These are phyloP conservation scores for Microsporum ferrugineum DNA, from an alignment of 2,329 filamentous ascomycete genomes.

Conservation along the genomic window DNA sequence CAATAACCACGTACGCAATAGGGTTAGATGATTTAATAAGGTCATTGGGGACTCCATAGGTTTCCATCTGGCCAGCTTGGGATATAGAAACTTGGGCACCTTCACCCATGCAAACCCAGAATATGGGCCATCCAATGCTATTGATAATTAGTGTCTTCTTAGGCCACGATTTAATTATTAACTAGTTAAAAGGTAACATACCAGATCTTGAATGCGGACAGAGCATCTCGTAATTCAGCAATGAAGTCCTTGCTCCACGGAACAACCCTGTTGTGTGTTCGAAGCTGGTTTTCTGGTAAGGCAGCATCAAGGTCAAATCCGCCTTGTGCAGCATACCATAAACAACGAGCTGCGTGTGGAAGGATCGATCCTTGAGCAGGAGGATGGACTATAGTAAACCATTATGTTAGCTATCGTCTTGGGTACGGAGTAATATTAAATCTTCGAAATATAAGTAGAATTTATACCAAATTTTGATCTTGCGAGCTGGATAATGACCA, in stretches of 20 bases:
- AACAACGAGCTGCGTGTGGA: slow-evolving; percentile 6
- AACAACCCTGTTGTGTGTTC: slow-evolving; percentile 46
- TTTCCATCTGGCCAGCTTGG: slow-evolving; percentile 47
- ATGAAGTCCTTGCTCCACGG: slow-evolving; percentile 12
- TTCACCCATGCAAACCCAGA: not conserved
- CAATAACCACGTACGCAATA: slow-evolving; percentile 47
- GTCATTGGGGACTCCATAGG: slow-evolving; percentile 47
- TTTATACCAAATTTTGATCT: not conserved
- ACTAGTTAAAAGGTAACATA: not conserved
- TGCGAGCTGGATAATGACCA: not conserved
- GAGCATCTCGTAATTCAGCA: slow-evolving; percentile 9
- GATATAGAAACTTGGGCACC: slow-evolving; percentile 14
- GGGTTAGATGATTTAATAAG: slow-evolving; percentile 49
- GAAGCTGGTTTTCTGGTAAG: slow-evolving; percentile 43
- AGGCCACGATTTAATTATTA: not conserved
- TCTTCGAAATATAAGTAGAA: not conserved
- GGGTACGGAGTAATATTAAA: not conserved
- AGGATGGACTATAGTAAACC: not conserved
- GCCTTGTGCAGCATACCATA: slow-evolving; percentile 4
- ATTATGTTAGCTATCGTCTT: not conserved
- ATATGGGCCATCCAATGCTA: not conserved
- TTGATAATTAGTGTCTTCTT: not conserved
- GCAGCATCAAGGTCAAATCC: slow-evolving; percentile 12
- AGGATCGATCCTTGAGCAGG: slow-evolving; percentile 10
- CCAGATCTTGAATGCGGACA: slow-evolving; percentile 12